Evolutionary conservation across 352 stramenopile genomes (phyloP).

Genomic region (Albugo laibachii): DNA sequence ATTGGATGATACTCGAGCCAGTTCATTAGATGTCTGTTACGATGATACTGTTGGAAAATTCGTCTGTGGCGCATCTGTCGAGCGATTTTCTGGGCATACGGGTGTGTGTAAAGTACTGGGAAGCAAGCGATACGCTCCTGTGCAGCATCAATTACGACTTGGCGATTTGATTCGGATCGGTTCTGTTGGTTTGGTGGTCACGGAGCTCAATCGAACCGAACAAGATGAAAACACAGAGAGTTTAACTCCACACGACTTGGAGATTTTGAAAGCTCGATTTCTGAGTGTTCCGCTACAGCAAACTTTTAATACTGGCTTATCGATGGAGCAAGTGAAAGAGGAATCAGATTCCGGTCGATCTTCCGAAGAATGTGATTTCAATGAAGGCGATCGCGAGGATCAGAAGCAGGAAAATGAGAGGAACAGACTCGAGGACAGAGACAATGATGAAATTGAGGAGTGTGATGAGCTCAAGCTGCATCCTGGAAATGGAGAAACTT

Average conservation of each 20-base stretch:
- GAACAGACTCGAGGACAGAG: constrained; percentile 55
- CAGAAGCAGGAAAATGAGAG: constrained; percentile 12
- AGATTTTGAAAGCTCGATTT: constrained; percentile 78
- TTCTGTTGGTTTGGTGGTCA: constrained; percentile 83
- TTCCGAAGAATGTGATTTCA: neutral
- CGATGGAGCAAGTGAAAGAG: neutral
- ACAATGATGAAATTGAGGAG: constrained; percentile 46
- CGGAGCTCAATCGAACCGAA: constrained; percentile 64
- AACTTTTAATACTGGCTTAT: constrained; percentile 27
- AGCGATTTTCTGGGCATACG: constrained; percentile 82
- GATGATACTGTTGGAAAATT: constrained; percentile 39
- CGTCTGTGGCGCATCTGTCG: constrained; percentile 69
- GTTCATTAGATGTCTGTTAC: constrained; percentile 57
- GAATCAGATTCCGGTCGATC: neutral
- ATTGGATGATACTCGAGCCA: constrained; percentile 62
- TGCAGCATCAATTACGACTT: constrained; percentile 47
- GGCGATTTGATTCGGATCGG: constrained; percentile 77
- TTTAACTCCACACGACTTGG: constrained; percentile 69
- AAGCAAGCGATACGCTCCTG: constrained; percentile 71
- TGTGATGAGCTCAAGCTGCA: neutral
- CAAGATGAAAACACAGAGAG: constrained; percentile 45
- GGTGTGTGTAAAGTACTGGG: constrained; percentile 80
- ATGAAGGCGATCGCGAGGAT: constrained; percentile 11
- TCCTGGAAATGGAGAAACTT: constrained; percentile 1
- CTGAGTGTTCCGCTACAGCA: constrained; percentile 63